Conservation (phyloP, 1,284 basidiomycete species). For the Sphaerobolus stellatus region DNA sequence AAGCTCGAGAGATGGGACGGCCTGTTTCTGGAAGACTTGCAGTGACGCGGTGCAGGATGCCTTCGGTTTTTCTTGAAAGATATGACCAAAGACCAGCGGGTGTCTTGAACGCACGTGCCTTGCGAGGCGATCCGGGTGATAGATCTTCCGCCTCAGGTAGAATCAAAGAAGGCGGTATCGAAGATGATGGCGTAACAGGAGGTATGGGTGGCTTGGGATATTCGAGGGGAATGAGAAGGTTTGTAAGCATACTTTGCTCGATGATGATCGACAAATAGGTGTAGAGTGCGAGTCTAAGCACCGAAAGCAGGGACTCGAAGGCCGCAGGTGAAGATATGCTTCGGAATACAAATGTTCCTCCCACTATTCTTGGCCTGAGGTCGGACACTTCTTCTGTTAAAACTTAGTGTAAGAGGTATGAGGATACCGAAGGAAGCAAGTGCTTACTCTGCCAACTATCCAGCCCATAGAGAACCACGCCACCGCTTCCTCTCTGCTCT, state of each 20-base stretch:
- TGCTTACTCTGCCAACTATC: slow-evolving; percentile 50
- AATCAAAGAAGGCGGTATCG: not conserved
- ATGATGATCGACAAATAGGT: slow-evolving; percentile 57
- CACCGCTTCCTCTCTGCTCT: slow-evolving; percentile 26
- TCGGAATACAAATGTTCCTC: slow-evolving; percentile 58
- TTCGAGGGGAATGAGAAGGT: slow-evolving; percentile 48
- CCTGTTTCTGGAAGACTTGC: not conserved
- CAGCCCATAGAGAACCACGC: slow-evolving; percentile 48
- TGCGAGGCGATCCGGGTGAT: not conserved
- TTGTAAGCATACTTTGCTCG: slow-evolving; percentile 57
- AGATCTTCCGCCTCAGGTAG: not conserved
- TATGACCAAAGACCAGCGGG: slow-evolving; percentile 39
- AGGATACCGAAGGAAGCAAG: slow-evolving; percentile 1
- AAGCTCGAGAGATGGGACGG: not conserved
- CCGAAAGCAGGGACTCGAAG: slow-evolving; percentile 43
- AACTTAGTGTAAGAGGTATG: slow-evolving; percentile 3
- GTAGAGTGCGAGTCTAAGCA: slow-evolving; percentile 57
- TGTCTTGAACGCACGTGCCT: not conserved
- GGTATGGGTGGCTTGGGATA: slow-evolving; percentile 27
- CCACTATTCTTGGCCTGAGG: slow-evolving; percentile 41
- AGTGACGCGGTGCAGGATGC: slow-evolving; percentile 30
- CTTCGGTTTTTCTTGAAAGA: slow-evolving; percentile 43
- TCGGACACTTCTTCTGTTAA: slow-evolving; percentile 16
- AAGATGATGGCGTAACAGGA: not conserved
- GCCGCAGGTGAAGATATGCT: slow-evolving; percentile 43